These are phyloP conservation scores for Rhododendron mucronatum DNA, from an alignment of 148 eudicot genomes.

Conservation along the genomic window DNA sequence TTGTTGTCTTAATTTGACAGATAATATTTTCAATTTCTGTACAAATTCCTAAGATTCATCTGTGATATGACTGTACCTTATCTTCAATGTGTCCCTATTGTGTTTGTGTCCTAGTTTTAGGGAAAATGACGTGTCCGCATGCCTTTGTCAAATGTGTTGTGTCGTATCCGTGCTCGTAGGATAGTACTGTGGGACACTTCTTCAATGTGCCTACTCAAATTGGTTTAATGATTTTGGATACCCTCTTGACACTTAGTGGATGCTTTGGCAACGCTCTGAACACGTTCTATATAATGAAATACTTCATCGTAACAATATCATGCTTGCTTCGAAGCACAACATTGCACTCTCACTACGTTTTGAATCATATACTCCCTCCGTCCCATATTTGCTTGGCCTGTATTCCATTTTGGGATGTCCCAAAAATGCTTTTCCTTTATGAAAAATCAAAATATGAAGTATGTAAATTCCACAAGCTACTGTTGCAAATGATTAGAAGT, in stretches of 20 bases:
- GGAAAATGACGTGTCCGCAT: background rate
- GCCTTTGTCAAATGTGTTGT: background rate
- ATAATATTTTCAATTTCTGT: background rate
- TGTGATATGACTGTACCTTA: no score
- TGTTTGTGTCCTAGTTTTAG: background rate
- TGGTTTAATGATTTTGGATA: background rate
- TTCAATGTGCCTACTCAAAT: background rate
- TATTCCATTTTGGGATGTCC: background rate
- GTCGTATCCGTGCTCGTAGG: background rate
- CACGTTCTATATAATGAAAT: background rate
- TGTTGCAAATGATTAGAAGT: background rate
- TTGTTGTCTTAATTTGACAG: background rate
- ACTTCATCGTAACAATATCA: background rate
- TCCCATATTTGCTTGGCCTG: background rate
- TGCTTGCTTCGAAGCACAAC: background rate
- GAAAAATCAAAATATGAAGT: no score
- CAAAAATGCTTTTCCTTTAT: background rate
- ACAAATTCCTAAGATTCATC: background rate
- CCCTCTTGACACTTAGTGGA: background rate
- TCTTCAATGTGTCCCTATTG: background rate
- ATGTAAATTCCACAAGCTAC: background rate
- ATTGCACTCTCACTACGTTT: background rate
- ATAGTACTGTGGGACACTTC: background rate
- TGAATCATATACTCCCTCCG: background rate
- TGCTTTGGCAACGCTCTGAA: background rate